phyloP scores from a whole-genome alignment of 1,284 basidiomycete species.

The Chiua sp. region DNA sequence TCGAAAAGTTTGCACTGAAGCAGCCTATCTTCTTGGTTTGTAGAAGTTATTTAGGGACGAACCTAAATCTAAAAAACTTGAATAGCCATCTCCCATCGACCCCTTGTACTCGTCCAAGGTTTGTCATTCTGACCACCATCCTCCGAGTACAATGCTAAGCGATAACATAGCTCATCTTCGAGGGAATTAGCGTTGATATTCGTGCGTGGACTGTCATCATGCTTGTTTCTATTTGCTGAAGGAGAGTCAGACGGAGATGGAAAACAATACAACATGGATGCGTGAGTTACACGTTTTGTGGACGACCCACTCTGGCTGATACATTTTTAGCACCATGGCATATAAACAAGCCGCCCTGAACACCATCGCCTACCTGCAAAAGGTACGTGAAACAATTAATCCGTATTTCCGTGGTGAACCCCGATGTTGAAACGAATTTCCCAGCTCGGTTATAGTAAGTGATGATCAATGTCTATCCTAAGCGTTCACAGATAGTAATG shows the following conservation, averaged over 20 bases:
- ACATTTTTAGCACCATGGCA: conserved; percentile 60
- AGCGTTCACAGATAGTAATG: conserved; percentile 4
- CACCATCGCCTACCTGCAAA: conserved; percentile 77
- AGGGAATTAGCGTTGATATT: conserved; percentile 75
- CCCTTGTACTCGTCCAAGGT: conserved; percentile 75
- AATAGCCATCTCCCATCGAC: conserved; percentile 76
- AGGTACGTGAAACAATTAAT: conserved; percentile 50
- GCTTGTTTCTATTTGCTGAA: conserved; percentile 1
- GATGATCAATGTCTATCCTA: not conserved
- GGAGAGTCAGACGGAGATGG: conserved; percentile 65
- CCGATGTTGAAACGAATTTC: not conserved
- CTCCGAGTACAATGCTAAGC: no score
- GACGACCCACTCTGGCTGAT: not conserved
- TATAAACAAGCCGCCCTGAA: conserved; percentile 83
- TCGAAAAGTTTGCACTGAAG: conserved; percentile 76
- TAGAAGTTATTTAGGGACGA: not conserved
- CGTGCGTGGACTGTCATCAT: conserved; percentile 45
- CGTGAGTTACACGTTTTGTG: conserved; percentile 47
- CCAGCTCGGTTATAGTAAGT: conserved; percentile 70
- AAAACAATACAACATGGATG: conserved; percentile 80
- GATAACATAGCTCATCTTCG: conserved; percentile 60
- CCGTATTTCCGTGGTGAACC: not conserved
- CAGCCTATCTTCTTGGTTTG: conserved; percentile 76
- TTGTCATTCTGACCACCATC: not conserved
- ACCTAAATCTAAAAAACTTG: not conserved